Conservation (phyloP, 495 filamentous ascomycete genomes). For the Evansstolkia leycettana region DNA sequence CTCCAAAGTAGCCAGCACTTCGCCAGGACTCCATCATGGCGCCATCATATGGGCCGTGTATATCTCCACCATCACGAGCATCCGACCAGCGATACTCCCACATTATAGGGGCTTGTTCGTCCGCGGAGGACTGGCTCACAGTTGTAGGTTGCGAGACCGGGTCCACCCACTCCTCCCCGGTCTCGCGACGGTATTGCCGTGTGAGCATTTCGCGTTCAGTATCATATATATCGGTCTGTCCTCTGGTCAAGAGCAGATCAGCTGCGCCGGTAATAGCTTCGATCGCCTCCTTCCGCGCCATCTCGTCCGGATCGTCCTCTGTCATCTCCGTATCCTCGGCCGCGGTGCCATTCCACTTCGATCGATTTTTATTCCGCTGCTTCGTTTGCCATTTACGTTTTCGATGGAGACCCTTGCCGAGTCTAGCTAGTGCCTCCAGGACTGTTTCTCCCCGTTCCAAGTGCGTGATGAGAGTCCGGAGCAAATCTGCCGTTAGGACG, state of each 20-base stretch:
- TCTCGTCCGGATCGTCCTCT: conserved; percentile 62
- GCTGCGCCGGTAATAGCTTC: conserved; percentile 79
- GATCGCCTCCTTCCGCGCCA: conserved; percentile 55
- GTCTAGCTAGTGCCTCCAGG: conserved; percentile 73
- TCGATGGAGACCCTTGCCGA: conserved; percentile 56
- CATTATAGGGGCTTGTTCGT: conserved; percentile 30
- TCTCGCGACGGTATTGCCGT: conserved; percentile 73
- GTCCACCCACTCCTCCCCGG: conserved; percentile 85
- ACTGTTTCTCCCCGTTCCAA: conserved; percentile 80
- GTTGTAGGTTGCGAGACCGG: conserved; percentile 17
- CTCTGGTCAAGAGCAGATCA: conserved; percentile 69
- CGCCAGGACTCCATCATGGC: conserved; percentile 79
- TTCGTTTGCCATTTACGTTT: conserved; percentile 51
- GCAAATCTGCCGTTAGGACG: conserved; percentile 58
- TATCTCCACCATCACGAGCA: conserved; percentile 64
- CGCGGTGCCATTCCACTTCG: conserved; percentile 43
- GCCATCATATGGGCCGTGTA: conserved; percentile 79
- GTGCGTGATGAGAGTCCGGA: conserved; percentile 55
- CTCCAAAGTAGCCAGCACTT: conserved; percentile 84
- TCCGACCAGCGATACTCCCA: conserved; percentile 94
- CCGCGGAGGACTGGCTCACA: conserved; percentile 10
- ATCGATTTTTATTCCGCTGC: conserved; percentile 40
- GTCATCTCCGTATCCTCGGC: conserved; percentile 53
- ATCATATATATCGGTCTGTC: conserved; percentile 81
- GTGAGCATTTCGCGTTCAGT: conserved; percentile 73